Base-by-base conservation (phyloP, 495 filamentous ascomycete genomes). In the Penicillium tannophilum region DNA sequence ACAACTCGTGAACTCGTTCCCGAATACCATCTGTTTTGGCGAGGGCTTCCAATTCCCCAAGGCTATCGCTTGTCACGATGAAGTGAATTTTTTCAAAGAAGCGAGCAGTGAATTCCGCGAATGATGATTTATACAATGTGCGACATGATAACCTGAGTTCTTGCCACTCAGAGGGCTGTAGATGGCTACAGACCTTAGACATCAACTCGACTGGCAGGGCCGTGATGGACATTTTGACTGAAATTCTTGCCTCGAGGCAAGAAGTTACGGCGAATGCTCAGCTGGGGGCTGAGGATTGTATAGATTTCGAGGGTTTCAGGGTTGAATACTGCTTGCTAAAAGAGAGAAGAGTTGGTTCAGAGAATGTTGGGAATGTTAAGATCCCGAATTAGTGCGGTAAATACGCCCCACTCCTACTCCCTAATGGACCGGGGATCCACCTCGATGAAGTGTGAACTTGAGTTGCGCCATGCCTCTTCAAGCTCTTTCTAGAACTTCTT, bases 31-130 rank as follows among this genome's bases (percentile, higher is more conserved):
- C 51, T 55, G 44, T 54, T 43, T 42, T 42, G 39, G 62, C 53
- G 33, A 61, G 31, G 49, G 28, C 45, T 58, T 62, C 59, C 12
- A 64, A 24, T 61, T 58, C 51, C 19, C 50, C 24, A 46, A 64
- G 62, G 57, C 58, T 53, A 39, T 64, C 62, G 51, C 58, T 64
- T 59, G 55, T 64, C 45, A 52, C 62, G 51, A 64, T 62, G 50
- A 64, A 64, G 31, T 52, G 26, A 20, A 64, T 62, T 51, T 24
- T 61, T 55, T 23, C 31, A 43, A n/a, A 59, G 55, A n/a, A 61
- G 26, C 48, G 31, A 31, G 47, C 16, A 35, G 51, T 35, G 20
- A 64, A 64, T 54, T 44, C 54, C 31, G 57, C 55, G n/a, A 55
- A 50, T 53, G 62, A 56, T 16, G 4, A 45, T 52, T 47, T 20